Evolutionary conservation across 2,329 filamentous ascomycete genomes (phyloP).

Genomic region (Seiridium unicorne): DNA sequence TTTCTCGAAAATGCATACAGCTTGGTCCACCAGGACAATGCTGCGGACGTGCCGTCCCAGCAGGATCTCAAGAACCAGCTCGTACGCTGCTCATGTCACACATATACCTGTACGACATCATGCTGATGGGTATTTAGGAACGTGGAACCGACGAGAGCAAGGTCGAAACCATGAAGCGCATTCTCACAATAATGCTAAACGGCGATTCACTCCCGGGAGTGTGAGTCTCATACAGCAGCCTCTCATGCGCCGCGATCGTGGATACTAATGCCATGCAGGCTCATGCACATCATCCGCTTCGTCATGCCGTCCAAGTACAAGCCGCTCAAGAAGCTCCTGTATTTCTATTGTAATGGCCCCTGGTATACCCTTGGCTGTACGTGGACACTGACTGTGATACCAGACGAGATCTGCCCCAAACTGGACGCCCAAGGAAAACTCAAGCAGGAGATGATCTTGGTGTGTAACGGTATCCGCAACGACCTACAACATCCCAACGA

Average conservation of each 20-base stretch:
- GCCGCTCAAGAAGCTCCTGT: conserved; percentile 93
- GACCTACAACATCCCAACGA: conserved; percentile 97
- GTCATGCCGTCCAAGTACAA: conserved; percentile 99
- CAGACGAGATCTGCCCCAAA: conserved; percentile 87
- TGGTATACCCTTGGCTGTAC: neutral
- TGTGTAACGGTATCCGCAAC: conserved; percentile 98
- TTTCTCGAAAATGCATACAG: conserved; percentile 96
- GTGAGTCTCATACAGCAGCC: neutral
- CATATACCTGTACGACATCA: neutral
- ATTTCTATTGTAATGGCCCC: conserved; percentile 76
- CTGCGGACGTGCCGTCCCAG: conserved; percentile 84
- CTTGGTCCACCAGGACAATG: conserved; percentile 96
- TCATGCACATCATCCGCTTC: conserved; percentile 99
- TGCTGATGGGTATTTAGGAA: conserved; percentile 42
- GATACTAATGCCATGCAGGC: conserved; percentile 22
- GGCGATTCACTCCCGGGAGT: conserved; percentile 93
- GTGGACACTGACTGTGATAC: neutral
- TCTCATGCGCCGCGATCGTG: too few species aligned
- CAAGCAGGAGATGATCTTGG: conserved; percentile 99
- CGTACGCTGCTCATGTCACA: conserved; percentile 1
- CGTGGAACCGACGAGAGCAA: conserved; percentile 93
- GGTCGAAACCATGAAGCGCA: conserved; percentile 93
- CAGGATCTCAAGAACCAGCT: conserved; percentile 91
- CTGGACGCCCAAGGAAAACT: conserved; percentile 88
- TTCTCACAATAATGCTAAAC: conserved; percentile 96